Base-by-base conservation (phyloP, 768 basidiomycete species). In the Boletus fagicola region DNA sequence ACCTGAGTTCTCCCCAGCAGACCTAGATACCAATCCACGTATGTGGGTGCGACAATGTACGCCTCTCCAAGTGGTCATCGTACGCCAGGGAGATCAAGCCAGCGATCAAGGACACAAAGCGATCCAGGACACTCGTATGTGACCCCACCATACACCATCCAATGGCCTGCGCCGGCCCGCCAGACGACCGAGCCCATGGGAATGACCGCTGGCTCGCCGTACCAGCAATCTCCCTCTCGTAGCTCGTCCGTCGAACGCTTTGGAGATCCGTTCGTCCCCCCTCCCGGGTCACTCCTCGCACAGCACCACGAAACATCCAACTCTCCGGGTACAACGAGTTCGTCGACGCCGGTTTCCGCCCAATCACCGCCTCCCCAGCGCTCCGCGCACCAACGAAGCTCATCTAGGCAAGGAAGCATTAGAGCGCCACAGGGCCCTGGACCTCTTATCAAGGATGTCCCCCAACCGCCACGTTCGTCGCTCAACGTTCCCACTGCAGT, bases 151-250 rank as follows among this genome's bases (percentile, higher is more conserved):
- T 65, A 71, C 52, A 59, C 59, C 50, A 39, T 63, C 20, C 60
- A n/a, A 18, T 57, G 70, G 61, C 71, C 71, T 28, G 47, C 62
- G 6, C 70, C 70, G 7, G 63, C 61, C 3, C 70, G 68, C 22
- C 68, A 62, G 12, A 22, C 48, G 20, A 63, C 61, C 8, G 69
- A 62, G 20, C 63, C 67, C 33, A 49, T 44, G 46, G 57, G 49
- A 40, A 43, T 18, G 20, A 22, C 30, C 4, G 11, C 40, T 39
- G 48, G 45, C 11, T 26, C 22, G 24, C 40, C 59, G 26, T 13
- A 38, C 26, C 54, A 33, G 39, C 64, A 11, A 13, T 53, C 66
- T 6, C 44, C 56, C 33, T 63, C 68, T 18, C 70, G 66, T 22
- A 65, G 43, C 38, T 62, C 67, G 5, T 70, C 68, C 16, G 35